Base-by-base conservation (phyloP, 352 stramenopile species). In the Blastocystis sp. region DNA sequence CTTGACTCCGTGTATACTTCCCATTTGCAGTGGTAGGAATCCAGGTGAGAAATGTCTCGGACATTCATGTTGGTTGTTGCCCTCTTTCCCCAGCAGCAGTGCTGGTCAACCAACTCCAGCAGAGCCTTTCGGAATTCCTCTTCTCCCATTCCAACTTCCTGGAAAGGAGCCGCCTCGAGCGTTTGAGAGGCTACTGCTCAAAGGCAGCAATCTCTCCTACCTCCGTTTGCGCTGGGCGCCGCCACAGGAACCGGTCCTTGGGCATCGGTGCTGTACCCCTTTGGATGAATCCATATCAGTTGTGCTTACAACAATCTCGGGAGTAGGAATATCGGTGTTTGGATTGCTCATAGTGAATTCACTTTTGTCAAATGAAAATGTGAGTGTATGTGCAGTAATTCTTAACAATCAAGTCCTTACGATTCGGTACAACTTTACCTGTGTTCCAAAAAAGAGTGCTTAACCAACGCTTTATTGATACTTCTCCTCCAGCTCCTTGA, bases 1-100 rank as follows among this genome's bases (percentile, higher is more conserved):
- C 75, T 48, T 38, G 53, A 73, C 48, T 85, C 75, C 34, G 27
- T 85, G 75, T 51, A 85, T 21, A 51, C 75, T 53, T 85, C 75
- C 75, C 75, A 85, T 21, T 46, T 46, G 40, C 69, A 81, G 53
- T 81, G 48, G 48, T 65, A 81, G 18, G 42, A 64, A 46, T 59
- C 63, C 49, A 18, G 4, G 2, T 0, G 36, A n/a, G 32, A 4
- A 63, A 81, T 29, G 0, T 44, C 49, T 32, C 0, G 2, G 53
- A 81, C 44, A 27, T 81, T 44, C 69, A 81, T 81, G 24, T 42
- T 64, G 21, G 36, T 64, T 36, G 56, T 32, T 16, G 69, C 69
- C 8, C 53, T 51, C 48, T 81, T 81, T 63, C 69, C 69, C 69
- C 69, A 81, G 46, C 53, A 81, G n/a, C 34, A 6, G n/a, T 81